Evolutionary conservation across 1,284 basidiomycete genomes (phyloP).

Genomic region (Xanthoconium separans): DNA sequence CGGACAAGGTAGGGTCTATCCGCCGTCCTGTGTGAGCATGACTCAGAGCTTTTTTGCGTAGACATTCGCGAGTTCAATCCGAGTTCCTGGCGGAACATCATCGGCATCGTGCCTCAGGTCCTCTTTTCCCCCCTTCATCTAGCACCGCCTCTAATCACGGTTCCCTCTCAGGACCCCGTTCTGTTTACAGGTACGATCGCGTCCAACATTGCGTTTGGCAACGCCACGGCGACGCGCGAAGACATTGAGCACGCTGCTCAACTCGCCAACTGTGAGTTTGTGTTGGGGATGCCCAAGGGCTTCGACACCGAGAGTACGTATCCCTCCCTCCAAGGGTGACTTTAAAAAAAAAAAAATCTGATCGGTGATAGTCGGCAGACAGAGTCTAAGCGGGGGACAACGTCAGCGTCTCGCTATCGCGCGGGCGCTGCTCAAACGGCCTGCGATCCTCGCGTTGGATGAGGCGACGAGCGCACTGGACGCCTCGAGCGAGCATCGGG

Average conservation of each 20-base stretch:
- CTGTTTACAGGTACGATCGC: conserved; percentile 88
- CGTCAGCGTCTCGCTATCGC: conserved; percentile 77
- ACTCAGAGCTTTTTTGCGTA: conserved; percentile 19
- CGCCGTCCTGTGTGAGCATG: conserved; percentile 1
- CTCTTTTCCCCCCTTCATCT: neutral
- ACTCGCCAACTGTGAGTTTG: conserved; percentile 94
- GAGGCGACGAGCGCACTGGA: conserved; percentile 87
- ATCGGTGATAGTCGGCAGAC: conserved; percentile 57
- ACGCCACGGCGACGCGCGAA: conserved; percentile 67
- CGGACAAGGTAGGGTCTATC: conserved; percentile 65
- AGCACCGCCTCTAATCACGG: neutral
- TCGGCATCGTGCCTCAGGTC: conserved; percentile 85
- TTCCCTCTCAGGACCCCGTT: conserved; percentile 57
- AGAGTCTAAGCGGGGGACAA: conserved; percentile 75
- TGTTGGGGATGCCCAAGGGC: conserved; percentile 87
- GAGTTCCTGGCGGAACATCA: conserved; percentile 81
- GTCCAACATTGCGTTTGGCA: conserved; percentile 92
- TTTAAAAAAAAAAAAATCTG: too few relatives aligned
- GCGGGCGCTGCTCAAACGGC: conserved; percentile 82
- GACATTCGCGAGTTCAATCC: conserved; percentile 85
- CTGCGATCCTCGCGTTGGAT: conserved; percentile 78
- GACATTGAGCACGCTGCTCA: conserved; percentile 88
- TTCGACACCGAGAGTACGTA: conserved; percentile 69
- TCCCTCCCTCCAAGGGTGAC: neutral
- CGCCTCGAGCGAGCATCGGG: conserved; percentile 82